Evolutionary conservation across 2,329 filamentous ascomycete genomes (phyloP).

Genomic region (Cercospora sesami): DNA sequence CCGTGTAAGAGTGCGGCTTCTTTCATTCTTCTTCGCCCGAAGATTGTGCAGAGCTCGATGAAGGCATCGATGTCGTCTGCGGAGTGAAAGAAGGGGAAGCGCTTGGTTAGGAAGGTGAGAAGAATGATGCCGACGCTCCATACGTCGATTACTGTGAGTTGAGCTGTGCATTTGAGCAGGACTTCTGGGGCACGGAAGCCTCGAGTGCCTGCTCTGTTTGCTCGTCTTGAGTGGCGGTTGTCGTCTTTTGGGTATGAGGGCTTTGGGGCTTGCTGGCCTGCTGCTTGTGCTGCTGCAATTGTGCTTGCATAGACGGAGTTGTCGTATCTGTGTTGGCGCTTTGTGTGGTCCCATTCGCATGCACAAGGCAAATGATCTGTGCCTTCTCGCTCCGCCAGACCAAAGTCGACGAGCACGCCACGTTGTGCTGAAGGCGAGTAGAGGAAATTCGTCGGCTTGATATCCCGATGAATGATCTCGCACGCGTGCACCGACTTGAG

Average conservation of each 20-base stretch:
- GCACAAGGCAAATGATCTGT: constrained; percentile 76
- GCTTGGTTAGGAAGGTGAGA: constrained; percentile 84
- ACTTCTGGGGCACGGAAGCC: constrained; percentile 97
- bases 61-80: constrained; percentile 97
- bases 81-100: constrained; percentile 98
- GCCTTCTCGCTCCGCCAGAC: constrained; percentile 76
- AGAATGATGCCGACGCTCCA: constrained; percentile 98
- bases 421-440: constrained; percentile 79
- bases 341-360: constrained; percentile 67
- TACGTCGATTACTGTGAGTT: constrained; percentile 88
- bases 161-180: constrained; percentile 92
- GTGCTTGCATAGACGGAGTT: constrained; percentile 62
- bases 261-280: constrained; percentile 38
- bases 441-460: constrained; percentile 87
- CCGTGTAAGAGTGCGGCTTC: constrained; percentile 80
- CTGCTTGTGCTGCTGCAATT: constrained; percentile 35
- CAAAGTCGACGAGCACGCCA: constrained; percentile 97
- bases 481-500: constrained; percentile 79
- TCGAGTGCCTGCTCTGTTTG: constrained; percentile 90
- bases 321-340: constrained; percentile 59
- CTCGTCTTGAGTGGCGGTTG: constrained; percentile 79
- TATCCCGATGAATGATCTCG: constrained; percentile 70
- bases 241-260: constrained; percentile 86
- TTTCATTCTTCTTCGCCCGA: constrained; percentile 82
- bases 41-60: constrained; percentile 96